phyloP scores from a whole-genome alignment of 306 rosid genomes.

The Vicia villosa region DNA sequence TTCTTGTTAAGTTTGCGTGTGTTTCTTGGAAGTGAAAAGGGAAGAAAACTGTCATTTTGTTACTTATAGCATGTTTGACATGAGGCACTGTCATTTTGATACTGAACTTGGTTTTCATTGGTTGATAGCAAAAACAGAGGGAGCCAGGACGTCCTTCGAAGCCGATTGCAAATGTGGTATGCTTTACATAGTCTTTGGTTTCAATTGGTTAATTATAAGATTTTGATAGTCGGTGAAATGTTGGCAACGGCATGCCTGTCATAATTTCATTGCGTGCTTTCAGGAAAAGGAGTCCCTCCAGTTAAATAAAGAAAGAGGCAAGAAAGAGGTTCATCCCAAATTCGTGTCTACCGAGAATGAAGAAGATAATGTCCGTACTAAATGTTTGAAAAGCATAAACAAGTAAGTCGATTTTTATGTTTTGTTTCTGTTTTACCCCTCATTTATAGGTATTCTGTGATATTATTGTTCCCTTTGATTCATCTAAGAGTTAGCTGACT shows the following conservation, averaged over 20 bases:
- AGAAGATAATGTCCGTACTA: constrained; percentile 41
- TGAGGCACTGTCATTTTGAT: neutral
- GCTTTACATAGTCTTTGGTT: constrained; percentile 26
- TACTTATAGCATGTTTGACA: no score
- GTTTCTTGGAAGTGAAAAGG: no score
- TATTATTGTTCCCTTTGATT: neutral
- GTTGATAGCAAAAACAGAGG: constrained; percentile 56
- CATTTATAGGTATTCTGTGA: neutral
- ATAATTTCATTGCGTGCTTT: constrained; percentile 38
- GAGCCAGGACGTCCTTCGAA: constrained; percentile 67
- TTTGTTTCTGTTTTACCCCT: constrained; percentile 12
- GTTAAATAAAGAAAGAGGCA: constrained; percentile 64
- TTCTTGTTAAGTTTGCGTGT: no score
- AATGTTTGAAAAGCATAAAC: constrained; percentile 40
- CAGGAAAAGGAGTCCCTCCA: constrained; percentile 75
- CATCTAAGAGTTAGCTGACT: constrained; percentile 20
- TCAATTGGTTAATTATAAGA: constrained; percentile 14
- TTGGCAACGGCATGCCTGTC: constrained; percentile 23
- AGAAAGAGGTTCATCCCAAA: constrained; percentile 52
- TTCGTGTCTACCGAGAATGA: constrained; percentile 39
- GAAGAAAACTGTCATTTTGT: no score
- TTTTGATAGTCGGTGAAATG: constrained; percentile 25
- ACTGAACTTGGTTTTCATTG: constrained; percentile 35
- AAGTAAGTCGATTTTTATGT: constrained; percentile 51
- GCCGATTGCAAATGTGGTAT: constrained; percentile 63